phyloP scores from a whole-genome alignment of 495 filamentous ascomycete species.

The Penicillium odoratum region DNA sequence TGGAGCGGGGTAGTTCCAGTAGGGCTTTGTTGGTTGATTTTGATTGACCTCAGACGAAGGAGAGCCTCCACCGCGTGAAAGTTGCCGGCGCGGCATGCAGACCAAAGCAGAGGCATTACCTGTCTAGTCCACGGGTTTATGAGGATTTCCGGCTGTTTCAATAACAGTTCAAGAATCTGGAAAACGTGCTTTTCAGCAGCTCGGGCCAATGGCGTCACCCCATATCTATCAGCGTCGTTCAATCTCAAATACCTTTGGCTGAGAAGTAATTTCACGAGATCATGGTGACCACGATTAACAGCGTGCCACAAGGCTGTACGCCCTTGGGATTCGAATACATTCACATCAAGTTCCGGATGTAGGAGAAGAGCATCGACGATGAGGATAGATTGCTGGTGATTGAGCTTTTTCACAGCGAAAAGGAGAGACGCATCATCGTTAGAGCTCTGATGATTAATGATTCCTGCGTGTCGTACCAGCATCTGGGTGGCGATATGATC shows the following conservation, averaged over 20 bases:
- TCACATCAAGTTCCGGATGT: neutral
- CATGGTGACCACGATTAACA: neutral
- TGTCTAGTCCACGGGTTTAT: neutral
- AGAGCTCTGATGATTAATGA: too few relatives aligned
- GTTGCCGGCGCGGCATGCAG: neutral
- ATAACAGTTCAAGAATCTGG: neutral
- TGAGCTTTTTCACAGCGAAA: neutral
- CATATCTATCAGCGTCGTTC: neutral
- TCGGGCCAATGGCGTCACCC: too few relatives aligned
- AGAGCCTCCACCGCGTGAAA: too few relatives aligned
- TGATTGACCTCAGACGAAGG: too few relatives aligned
- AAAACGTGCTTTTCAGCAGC: neutral
- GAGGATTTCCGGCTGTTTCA: neutral
- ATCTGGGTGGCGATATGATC: too few relatives aligned
- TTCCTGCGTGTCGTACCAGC: too few relatives aligned
- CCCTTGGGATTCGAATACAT: neutral
- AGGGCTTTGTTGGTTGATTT: too few relatives aligned
- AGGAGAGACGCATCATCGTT: neutral
- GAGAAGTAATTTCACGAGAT: neutral
- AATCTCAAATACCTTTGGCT: neutral
- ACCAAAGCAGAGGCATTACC: too few relatives aligned
- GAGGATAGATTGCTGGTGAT: neutral
- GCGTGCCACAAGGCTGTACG: neutral
- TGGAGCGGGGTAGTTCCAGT: too few relatives aligned
- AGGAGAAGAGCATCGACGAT: too few relatives aligned